Evolutionary conservation across 441 rosid species (phyloP), one percentile per base, ranked within the genome.

Genomic region (Biscutella laevigata): DNA sequence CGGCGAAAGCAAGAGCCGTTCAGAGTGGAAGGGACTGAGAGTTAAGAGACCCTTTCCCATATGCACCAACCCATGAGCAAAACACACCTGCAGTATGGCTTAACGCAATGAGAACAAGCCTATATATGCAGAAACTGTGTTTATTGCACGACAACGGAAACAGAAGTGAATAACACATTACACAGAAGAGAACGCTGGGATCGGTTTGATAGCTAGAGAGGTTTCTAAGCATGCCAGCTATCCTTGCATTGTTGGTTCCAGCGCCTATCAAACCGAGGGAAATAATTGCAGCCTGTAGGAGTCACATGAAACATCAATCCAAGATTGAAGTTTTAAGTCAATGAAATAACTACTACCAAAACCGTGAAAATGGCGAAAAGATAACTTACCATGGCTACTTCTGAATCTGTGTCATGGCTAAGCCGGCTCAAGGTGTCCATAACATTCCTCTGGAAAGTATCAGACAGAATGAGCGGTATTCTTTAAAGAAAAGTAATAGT

Each of bases 341-440:
- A 38, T 9, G 14, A 32, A 53, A 64, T 26, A 35, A 54, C 22
- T 44, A 35, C 16, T 27, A 37, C 27, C 57, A 4, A 13, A 26
- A 10, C 36, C 11, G 54, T 42, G n/a, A n/a, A 17, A 34, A 30
- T 35, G 36, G 36, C 15, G 5, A 38, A 67, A 42, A 16, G 30
- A 62, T 5, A 16, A 61, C 77, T 74, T 58, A 88, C 98, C 94
- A 84, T 85, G 37, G 94, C 91, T 62, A 92, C 98, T 79, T 88
- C 95, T 16, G 95, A 77, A 69, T 92, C 95, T 22, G 98, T 61
- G 66, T 92, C 98, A 69, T 86, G 96, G 81, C 94, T 92, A 16
- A 92, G 87, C 64, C 98, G 79, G 73, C 96, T 88, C 68, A 92
- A 67, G 9, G 94, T 88, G 70, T 92, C 96, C 88, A 88, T 85